A percentile compares a stretch with the other conserved stretches of the same genome.
Conservation (phyloP, 768 basidiomycete genomes). For the Candolleomyces eurysporus region DNA sequence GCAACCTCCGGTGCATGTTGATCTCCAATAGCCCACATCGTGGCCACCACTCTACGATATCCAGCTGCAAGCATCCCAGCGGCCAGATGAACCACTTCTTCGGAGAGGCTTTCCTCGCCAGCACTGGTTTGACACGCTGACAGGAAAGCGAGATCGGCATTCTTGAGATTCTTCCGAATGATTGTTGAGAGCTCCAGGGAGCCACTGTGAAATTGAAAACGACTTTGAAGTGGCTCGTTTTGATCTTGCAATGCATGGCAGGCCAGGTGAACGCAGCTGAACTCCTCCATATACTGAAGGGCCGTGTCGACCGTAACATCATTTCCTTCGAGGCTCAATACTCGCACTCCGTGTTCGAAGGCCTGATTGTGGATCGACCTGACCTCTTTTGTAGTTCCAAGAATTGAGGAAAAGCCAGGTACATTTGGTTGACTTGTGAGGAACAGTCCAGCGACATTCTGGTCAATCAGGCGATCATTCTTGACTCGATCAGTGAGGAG, state of each 20-base stretch:
- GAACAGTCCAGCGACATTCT: not conserved
- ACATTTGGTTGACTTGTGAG: conserved; percentile 3
- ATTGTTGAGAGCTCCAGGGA: conserved; percentile 13
- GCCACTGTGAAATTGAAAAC: conserved; percentile 19
- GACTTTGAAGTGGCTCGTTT: conserved; percentile 20
- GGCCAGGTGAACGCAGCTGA: conserved; percentile 28
- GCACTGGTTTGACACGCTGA: conserved; percentile 40
- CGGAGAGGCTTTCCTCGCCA: conserved; percentile 23
- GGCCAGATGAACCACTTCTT: conserved; percentile 38
- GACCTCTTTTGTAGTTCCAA: conserved; percentile 8
- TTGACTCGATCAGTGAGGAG: not conserved
- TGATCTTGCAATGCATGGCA: conserved; percentile 30
- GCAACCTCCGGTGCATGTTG: conserved; percentile 26
- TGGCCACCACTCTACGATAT: conserved; percentile 31
- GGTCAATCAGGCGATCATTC: too few species aligned
- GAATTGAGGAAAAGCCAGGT: conserved; percentile 2
- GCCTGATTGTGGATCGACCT: not conserved
- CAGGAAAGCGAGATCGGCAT: conserved; percentile 32
- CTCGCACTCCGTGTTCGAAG: conserved; percentile 7
- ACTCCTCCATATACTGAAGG: conserved; percentile 9
- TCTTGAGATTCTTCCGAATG: conserved; percentile 7
- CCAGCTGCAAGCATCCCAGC: conserved; percentile 36
- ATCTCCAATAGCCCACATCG: conserved; percentile 40
- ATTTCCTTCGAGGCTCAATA: conserved; percentile 16
- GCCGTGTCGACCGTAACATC: conserved; percentile 13